Percentiles rank a stretch among this genome's conserved stretches.
These are phyloP conservation scores for Symmetrospora coprosmae DNA, from an alignment of 768 basidiomycete species.

Conservation along the genomic window DNA sequence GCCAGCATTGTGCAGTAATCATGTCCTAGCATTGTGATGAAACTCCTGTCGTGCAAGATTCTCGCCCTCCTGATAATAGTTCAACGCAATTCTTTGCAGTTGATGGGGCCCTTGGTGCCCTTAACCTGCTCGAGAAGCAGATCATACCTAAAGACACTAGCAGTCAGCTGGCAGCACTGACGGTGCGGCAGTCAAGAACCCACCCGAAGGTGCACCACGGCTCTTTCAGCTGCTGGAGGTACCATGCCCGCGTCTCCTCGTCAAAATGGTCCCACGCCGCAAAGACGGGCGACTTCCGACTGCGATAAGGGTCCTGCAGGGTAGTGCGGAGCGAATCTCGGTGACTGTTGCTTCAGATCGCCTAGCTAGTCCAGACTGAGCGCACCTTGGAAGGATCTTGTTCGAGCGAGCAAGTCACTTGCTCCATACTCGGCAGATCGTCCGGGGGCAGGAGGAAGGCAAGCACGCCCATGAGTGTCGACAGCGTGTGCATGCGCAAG, in stretches of 20 bases:
- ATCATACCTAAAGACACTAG: no score
- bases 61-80: no score
- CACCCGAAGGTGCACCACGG: slow-evolving; percentile 28
- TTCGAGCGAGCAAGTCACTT: slow-evolving; percentile 22
- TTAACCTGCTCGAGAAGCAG: no score
- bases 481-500: not conserved
- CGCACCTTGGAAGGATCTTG: not conserved
- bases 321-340: not conserved
- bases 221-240: slow-evolving; percentile 18
- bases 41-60: no score
- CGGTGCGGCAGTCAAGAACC: no score
- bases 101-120: no score
- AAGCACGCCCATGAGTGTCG: slow-evolving; percentile 24
- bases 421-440: slow-evolving; percentile 15
- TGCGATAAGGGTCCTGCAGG: slow-evolving; percentile 22
- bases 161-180: no score
- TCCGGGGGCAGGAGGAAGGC: slow-evolving; percentile 25
- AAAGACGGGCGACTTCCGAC: slow-evolving; percentile 21
- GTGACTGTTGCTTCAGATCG: no score
- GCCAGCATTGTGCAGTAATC: no score
- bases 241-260: slow-evolving; percentile 1
- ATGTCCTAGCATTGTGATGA: no score
- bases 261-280: slow-evolving; percentile 22
- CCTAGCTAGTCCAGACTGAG: no score
- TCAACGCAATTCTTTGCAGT: no score